Base-by-base conservation (phyloP, 1,284 basidiomycete genomes). In the Cryptococcus sp. region DNA sequence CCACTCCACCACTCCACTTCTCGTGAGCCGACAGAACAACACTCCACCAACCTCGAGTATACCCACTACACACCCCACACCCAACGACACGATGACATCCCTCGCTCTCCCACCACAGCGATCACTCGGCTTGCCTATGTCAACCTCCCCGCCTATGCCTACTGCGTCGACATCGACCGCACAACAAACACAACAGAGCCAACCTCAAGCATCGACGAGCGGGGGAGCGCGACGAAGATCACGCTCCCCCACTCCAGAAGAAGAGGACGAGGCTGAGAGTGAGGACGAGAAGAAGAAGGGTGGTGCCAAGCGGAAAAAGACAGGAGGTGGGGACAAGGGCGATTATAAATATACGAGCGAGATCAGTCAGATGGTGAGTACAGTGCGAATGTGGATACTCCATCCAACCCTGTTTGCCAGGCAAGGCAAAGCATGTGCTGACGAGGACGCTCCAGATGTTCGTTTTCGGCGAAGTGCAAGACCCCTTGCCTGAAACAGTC, bases 381-480 rank as follows among this genome's bases (percentile, higher is more conserved):
- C 8, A 10, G n/a, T 45, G 39, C n/a, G 23, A 40, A 8, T 50
- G 8, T 6, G 20, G 15, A n/a, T 50, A 42, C 25, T 56, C 35
- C 35, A 35, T 39, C 17, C 19, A 25, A 42, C 19, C 16, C 5
- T 51, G 30, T 17, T 23, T 54, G 22, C 38, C 17, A 22, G 30
- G 49, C 53, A n/a, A 50, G 27, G 27, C 11, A 6, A 3, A 3
- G 3, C 30, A 35, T 35, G n/a, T 35, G 30, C 47, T 27, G 20
- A 54, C 40, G 47, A 25, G 23, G 20, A 46, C 42, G 43, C 47
- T 19, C 1, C 52, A 93, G 92, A 93, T 96, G 88, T 97, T 95
- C 72, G 94, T 98, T 47, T 96, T 96, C 76, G 93, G 92, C 4
- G 93, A 95, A 77, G 89, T 96, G 0, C 90, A 92, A 71, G 91